Evolutionary conservation across 345 rosid species (phyloP), one percentile per base, ranked within the genome.

Genomic region (Eucalyptus sp.): DNA sequence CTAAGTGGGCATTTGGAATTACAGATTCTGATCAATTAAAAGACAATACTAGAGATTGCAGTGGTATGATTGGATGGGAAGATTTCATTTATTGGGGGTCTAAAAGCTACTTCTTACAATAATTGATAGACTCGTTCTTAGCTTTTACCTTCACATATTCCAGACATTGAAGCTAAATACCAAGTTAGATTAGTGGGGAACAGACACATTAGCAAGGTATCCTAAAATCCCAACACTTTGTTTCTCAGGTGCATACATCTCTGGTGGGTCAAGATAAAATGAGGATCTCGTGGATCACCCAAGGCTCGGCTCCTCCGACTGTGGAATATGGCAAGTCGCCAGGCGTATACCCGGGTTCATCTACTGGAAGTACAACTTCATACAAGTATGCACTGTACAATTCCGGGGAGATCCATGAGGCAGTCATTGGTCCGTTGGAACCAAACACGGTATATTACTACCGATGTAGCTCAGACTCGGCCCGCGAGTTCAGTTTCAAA

Each of bases 241-340:
- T 51, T 48, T 50, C 83, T 37, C 87, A 96, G 99, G 98, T 97
- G 49, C 99, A 97, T 89, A 90, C 95, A 87, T 96, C 98, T 71
- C 24, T 94, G 51, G 96, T 92, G 15, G 97, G 98, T 11, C 54
- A 86, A 41, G 92, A 94, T 83, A 92, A 92, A 87, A 95, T 95
- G 96, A 92, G 98, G 91, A 90, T 96, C 88, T 91, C 96, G 56
- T 97, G 98, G 98, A 94, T 95, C 33, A 95, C 96, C 1, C 15
- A 86, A 31, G 79, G 37, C 33, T 25, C 86, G n/a, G 46, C 92
- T 41, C 92, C 91, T 46, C 89, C 96, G 29, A 92, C 66, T 6
- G 95, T 95, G 29, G 92, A 91, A 1, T 97, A 95, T 31, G 98
- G 97, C n/a, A 92, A 94, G 51, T 90, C 95, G 48, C 88, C 96